Conservation (phyloP, 1,139 yeast genomes). For the Geotrichum citri-aurantii region DNA sequence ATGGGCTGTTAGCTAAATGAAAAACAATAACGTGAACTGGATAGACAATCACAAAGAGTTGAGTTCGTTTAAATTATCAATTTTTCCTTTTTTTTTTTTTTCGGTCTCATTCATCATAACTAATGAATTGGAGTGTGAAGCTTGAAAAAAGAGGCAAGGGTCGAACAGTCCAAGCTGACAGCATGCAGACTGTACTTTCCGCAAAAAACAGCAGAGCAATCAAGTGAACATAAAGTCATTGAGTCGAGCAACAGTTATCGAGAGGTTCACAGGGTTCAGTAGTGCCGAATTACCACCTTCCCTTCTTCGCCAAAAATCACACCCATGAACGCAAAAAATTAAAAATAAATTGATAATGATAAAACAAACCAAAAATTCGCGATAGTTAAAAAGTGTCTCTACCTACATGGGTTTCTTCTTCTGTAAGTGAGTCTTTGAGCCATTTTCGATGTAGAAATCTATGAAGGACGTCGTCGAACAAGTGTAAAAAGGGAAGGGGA, state of each 20-base stretch:
- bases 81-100: too few species aligned
- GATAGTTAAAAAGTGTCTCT: background rate
- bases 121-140: background rate
- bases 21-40: background rate
- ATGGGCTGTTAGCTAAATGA: background rate
- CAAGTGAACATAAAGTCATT: background rate
- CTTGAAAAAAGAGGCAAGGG: background rate
- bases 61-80: too few species aligned
- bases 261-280: background rate
- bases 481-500: background rate
- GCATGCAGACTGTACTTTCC: background rate
- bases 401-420: constrained; percentile 21
- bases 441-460: background rate
- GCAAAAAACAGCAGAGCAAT: background rate
- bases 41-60: too few species aligned
- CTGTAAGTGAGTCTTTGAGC: constrained; percentile 19
- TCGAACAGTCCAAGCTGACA: background rate
- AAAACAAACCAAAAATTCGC: background rate
- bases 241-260: background rate
- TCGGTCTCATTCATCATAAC: background rate
- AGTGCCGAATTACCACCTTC: background rate
- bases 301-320: background rate
- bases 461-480: constrained; percentile 9
- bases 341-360: background rate
- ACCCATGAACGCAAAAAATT: background rate